Evolutionary conservation across 2,329 filamentous ascomycete species (phyloP).

Genomic region (Dissoconium aciculare): DNA sequence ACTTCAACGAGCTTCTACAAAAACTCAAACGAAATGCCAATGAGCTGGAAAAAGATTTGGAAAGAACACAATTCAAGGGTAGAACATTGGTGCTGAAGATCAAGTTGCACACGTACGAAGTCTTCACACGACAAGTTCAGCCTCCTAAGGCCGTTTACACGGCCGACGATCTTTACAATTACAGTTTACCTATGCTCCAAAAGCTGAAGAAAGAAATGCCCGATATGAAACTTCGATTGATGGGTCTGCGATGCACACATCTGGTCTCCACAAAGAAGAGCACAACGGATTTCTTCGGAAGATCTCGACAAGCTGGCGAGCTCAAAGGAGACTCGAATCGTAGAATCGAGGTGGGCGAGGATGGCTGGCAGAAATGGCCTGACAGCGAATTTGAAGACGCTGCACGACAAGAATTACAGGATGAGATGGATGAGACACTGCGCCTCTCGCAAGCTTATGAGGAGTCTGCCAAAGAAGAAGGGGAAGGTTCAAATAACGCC

Average conservation of each 20-base stretch:
- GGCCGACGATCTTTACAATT: conserved; percentile 72
- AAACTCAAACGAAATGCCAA: conserved; percentile 71
- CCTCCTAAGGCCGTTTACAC: conserved; percentile 55
- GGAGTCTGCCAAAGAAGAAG: conserved; percentile 10
- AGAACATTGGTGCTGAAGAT: conserved; percentile 85
- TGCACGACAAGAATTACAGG: conserved; percentile 43
- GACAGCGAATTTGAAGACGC: conserved; percentile 51
- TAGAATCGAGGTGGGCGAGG: conserved; percentile 28
- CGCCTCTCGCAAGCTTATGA: conserved; percentile 45
- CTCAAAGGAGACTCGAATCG: conserved; percentile 2
- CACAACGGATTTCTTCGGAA: conserved; percentile 67
- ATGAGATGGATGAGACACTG: conserved; percentile 48
- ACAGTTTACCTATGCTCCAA: conserved; percentile 63
- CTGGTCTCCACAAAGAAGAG: conserved; percentile 73
- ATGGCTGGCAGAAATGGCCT: conserved; percentile 53
- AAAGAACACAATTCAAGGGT: conserved; percentile 66
- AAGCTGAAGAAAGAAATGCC: conserved; percentile 77
- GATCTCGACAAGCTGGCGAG: conserved; percentile 17
- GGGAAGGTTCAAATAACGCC: conserved; percentile 4
- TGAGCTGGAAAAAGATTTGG: conserved; percentile 75
- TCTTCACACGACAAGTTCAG: conserved; percentile 67
- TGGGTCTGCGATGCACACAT: conserved; percentile 80
- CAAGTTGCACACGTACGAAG: conserved; percentile 88
- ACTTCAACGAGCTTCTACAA: conserved; percentile 50
- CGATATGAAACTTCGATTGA: conserved; percentile 61